Base-by-base conservation (phyloP, 2,329 filamentous ascomycete genomes). In the Neonectria coccinea region DNA sequence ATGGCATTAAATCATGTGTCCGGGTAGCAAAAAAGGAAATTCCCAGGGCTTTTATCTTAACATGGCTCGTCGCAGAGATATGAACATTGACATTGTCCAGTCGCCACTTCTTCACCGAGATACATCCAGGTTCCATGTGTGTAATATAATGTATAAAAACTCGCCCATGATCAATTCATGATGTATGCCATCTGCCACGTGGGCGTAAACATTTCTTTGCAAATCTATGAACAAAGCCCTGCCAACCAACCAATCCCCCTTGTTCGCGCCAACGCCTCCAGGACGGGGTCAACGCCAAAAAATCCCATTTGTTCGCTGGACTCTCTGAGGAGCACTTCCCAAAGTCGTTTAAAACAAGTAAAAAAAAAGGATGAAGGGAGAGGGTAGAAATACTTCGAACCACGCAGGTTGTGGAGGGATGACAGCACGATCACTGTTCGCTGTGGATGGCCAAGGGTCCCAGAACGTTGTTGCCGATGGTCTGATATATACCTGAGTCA, bases 171-270 rank as follows among this genome's bases (percentile, higher is more conserved):
- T 53, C 41, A 69, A 56, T 53, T 70, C 65, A 67, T 71, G 56
- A 67, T 57, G 59, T 67, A 61, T 73, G 60, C 62, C 64, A 45
- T 53, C 54, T 55, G 66, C 62, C 56, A 55, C 54, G 50, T 59
- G 50, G 61, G 62, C 68, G 58, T 51, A 56, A 70, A 67, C 67
- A 72, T 69, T 53, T 57, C 67, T 59, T 70, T 62, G 68, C 69
- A 70, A 66, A 64, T 73, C 70, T 73, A 73, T 73, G 56, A 64
- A 62, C 57, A 63, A 59, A 64, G 36, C 56, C 59, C 54, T 59
- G 58, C 66, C 60, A 62, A 47, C 59, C 64, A 68, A 45, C 59
- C 51, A 59, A 63, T 47, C 59, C 55, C 65, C 65, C 59, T 65
- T 59, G 53, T 69, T 61, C 70, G 48, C 67, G 59, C 66, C 60